Base-by-base conservation (phyloP, 768 basidiomycete species). In the Guyanaporus albipodus region DNA sequence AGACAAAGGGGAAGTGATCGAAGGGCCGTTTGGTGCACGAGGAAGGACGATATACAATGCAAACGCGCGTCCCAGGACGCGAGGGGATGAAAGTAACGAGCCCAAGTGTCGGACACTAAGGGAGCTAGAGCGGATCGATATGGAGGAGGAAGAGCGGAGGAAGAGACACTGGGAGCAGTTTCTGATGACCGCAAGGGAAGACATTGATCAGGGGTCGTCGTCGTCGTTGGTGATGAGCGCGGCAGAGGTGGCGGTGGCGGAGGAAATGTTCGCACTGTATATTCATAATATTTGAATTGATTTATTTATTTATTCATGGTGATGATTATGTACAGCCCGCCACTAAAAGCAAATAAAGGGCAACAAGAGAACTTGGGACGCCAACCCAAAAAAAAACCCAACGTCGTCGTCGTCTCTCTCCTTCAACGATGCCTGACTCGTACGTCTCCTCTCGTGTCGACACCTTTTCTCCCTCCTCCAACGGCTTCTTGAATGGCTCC, bases 391-490 rank as follows among this genome's bases (percentile, higher is more conserved):
- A 70, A 71, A 61, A 73, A 46, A 19, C 53, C 37, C 58, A 50
- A 44, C 61, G 55, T 64, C 62, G 54, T 41, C 63, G 55, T 49
- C 57, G 53, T 62, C 44, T 42, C 39, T 52, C 46, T 19, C 44
- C 38, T 35, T 48, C 44, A 48, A 46, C 55, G 61, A 90, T 90
- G 87, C 64, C 87, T 49, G 85, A 87, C 68, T 84, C 84, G 33
- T 89, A 83, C 70, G 61, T 73, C 59, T 86, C 83, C 79, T 59
- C 53, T 9, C 79, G 77, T 64, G 78, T 78, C 59, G 80, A 82
- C 66, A 79, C 84, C 66, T 69, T 75, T 49, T 68, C 71, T 49
- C 62, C 67, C 38, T 69, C 74, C 36, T 71, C 77, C 45, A 85
- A 83, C 62, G 80, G 80, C 60, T 67, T 70, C 53, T 68, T 73